These are phyloP conservation scores for Fusarium sp. DNA, from an alignment of 2,329 filamentous ascomycete genomes.

Conservation along the genomic window DNA sequence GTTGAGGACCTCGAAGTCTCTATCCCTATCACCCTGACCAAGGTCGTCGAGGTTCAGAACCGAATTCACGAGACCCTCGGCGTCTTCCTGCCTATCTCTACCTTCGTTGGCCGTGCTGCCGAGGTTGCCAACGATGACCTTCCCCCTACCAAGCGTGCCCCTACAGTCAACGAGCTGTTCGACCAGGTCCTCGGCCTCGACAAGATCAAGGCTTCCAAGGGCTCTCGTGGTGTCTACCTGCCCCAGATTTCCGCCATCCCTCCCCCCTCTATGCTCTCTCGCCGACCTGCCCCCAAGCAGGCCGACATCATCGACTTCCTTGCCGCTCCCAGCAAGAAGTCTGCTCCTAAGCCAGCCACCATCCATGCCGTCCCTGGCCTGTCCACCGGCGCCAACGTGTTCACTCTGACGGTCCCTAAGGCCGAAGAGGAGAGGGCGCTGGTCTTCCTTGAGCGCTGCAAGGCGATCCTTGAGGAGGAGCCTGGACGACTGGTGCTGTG, in stretches of 20 bases:
- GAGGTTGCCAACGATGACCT: constrained; percentile 90
- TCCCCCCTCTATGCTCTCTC: constrained; percentile 57
- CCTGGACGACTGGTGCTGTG: constrained; percentile 79
- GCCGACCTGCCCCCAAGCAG: constrained; percentile 51
- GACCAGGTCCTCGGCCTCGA: constrained; percentile 84
- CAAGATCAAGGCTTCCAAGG: constrained; percentile 59
- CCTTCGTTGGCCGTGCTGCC: constrained; percentile 86
- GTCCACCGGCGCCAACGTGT: constrained; percentile 75
- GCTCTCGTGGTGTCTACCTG: constrained; percentile 72
- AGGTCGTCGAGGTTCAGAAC: constrained; percentile 84
- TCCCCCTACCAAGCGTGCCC: constrained; percentile 71
- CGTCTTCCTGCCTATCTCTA: constrained; percentile 83
- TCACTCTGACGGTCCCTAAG: constrained; percentile 82
- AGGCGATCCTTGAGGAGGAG: constrained; percentile 83
- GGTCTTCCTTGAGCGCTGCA: constrained; percentile 87
- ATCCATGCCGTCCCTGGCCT: constrained; percentile 59
- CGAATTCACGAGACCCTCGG: constrained; percentile 82
- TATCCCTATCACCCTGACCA: constrained; percentile 80
- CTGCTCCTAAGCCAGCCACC: constrained; percentile 41
- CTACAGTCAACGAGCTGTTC: constrained; percentile 86
- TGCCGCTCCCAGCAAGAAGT: constrained; percentile 56
- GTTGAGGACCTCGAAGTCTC: constrained; percentile 70
- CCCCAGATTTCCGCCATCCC: constrained; percentile 75
- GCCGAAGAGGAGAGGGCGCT: constrained; percentile 85
- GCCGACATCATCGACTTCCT: constrained; percentile 88